Percentiles rank a stretch among this genome's conserved stretches.
phyloP scores from a whole-genome alignment of 139 green algal species.

The Tetratostichococcus sp. region DNA sequence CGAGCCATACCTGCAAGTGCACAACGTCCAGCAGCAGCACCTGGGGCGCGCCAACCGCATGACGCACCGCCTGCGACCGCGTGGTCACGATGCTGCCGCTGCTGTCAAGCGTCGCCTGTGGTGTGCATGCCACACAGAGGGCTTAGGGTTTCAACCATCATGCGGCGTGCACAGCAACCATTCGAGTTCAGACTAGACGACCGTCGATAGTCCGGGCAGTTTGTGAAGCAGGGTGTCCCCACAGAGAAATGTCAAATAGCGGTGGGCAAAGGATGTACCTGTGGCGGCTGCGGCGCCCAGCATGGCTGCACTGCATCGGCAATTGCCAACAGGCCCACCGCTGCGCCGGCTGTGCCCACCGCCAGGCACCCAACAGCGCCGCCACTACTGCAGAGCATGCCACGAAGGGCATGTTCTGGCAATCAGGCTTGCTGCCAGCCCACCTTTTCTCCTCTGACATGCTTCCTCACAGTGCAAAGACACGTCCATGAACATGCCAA shows the following conservation, averaged over 20 bases:
- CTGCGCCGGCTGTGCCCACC: slow-evolving; percentile 14
- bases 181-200: too few species aligned
- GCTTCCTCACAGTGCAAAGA: too few species aligned
- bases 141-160: too few species aligned
- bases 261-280: too few species aligned
- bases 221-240: too few species aligned
- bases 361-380: slow-evolving; percentile 14
- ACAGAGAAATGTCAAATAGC: too few species aligned
- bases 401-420: too few species aligned
- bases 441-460: too few species aligned
- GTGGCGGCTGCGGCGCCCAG: slow-evolving; percentile 23
- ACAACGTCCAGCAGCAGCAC: slow-evolving; percentile 26
- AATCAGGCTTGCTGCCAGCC: too few species aligned
- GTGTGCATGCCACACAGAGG: not conserved
- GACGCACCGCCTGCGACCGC: slow-evolving; percentile 3
- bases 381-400: slow-evolving; percentile 27
- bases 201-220: too few species aligned
- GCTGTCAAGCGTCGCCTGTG: slow-evolving; percentile 2
- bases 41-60: not conserved
- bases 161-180: too few species aligned
- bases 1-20: not conserved
- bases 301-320: slow-evolving; percentile 7
- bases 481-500: too few species aligned
- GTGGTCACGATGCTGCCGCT: not conserved
- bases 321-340: slow-evolving; percentile 22